phyloP scores from a whole-genome alignment of 2,329 filamentous ascomycete species.

The Beauveria australis region DNA sequence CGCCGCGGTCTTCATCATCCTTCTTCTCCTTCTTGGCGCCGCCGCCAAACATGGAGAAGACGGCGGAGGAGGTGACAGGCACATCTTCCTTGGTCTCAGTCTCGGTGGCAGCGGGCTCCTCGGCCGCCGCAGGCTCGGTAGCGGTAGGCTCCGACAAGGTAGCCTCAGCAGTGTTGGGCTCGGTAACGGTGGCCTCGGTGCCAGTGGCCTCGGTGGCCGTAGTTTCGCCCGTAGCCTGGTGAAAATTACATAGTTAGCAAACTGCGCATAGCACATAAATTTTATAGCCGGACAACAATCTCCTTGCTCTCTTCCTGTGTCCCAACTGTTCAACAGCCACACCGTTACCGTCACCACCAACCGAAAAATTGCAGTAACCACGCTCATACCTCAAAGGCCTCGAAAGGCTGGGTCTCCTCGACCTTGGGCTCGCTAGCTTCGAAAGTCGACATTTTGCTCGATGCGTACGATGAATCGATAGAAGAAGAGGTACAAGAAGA shows the following conservation, averaged over 20 bases:
- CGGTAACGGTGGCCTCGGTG: background rate
- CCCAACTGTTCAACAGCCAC: background rate
- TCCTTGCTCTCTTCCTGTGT: background rate
- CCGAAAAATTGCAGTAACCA: constrained; percentile 7
- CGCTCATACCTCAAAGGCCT: constrained; percentile 21
- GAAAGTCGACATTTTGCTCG: constrained; percentile 37
- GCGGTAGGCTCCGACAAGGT: background rate
- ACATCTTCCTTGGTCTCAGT: constrained; percentile 21
- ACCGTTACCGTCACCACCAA: background rate
- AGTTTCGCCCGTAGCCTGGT: background rate
- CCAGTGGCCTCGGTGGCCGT: constrained; percentile 9
- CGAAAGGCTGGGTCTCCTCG: constrained; percentile 35
- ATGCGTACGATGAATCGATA: constrained; percentile 10
- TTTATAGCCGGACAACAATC: background rate
- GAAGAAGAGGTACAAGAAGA: background rate
- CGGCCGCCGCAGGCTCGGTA: background rate
- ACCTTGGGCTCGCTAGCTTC: constrained; percentile 48
- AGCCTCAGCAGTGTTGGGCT: constrained; percentile 12
- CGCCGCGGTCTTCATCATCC: constrained; percentile 72
- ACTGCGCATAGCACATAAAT: background rate
- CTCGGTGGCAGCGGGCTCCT: constrained; percentile 11
- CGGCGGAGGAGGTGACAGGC: constrained; percentile 51
- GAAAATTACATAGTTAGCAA: background rate
- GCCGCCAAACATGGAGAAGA: constrained; percentile 98
- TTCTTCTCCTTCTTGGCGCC: constrained; percentile 97